Base-by-base conservation (phyloP, 2,329 filamentous ascomycete genomes). In the Fusarium algeriense region DNA sequence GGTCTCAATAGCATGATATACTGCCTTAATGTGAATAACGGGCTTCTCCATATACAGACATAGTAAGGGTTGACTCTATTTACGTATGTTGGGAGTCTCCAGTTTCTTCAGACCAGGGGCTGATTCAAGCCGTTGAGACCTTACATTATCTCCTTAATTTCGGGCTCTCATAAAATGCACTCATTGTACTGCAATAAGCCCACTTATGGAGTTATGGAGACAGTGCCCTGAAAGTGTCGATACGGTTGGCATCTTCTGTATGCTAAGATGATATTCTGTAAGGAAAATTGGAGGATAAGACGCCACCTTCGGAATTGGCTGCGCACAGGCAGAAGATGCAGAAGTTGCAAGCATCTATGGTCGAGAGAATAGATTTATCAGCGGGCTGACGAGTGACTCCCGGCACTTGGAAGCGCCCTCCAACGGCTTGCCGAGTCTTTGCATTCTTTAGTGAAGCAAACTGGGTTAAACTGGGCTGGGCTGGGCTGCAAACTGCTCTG, bases 361-460 rank as follows among this genome's bases (percentile, higher is more conserved):
- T 28, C 34, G 37, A n/a, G 30, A n/a, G 30, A 44, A 46, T 34
- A 60, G 54, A 69, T 60, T 58, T 60, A 19, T 34, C 48, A 54
- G 20, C 23, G 61, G 38, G 50, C 58, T 67, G 52, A 40, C 43
- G 56, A 44, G 57, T 62, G 54, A 56, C 46, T 45, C 57, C 61
- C 62, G 64, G 67, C 62, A 65, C 57, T 70, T 75, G 50, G 56
- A 46, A 54, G 53, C 52, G 50, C 50, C 52, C 43, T 56, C 37
- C 40, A 74, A 75, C 70, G 59, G 59, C 59, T 43, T 64, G 41
- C 57, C 49, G 48, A 71, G 53, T 69, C 50, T 23, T 59, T 59
- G 35, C 56, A 43, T 55, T 60, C 57, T 60, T 58, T 40, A 46
- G 38, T 59, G 56, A 54, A 60, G 54, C 52, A 69, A 60, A 56